Conservation (phyloP, 805 yeast genomes). For the Scheffersomyces coipomensis region DNA sequence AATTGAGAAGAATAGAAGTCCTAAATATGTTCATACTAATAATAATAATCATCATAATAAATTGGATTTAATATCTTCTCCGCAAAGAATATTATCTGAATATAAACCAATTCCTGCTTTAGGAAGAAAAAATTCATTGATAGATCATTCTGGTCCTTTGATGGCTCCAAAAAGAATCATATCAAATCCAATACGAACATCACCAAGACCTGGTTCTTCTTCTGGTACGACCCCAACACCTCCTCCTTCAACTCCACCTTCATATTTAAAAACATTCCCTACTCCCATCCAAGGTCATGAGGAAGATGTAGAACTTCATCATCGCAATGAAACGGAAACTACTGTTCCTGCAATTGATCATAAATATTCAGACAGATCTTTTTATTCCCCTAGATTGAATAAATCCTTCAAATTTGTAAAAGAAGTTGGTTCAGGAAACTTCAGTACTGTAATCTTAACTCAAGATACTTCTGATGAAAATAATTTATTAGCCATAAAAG, state of each 20-base stretch:
- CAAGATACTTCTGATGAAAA: slow-evolving; percentile 18
- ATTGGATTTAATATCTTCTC: background rate
- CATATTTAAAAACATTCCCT: background rate
- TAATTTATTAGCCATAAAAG: slow-evolving; percentile 66
- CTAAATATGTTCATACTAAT: background rate
- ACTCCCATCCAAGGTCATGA: background rate
- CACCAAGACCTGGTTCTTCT: slow-evolving; percentile 3
- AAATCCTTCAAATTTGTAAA: slow-evolving; percentile 11
- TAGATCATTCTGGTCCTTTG: slow-evolving; percentile 6
- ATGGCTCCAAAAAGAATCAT: slow-evolving; percentile 14
- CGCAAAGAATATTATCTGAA: slow-evolving; percentile 34
- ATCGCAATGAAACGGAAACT: no score
- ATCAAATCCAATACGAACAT: slow-evolving; percentile 20
- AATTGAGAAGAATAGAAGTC: background rate
- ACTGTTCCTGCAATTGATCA: no score
- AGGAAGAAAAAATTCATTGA: slow-evolving; percentile 16
- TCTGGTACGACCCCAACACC: slow-evolving; percentile 5
- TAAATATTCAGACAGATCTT: background rate
- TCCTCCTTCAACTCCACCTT: slow-evolving; percentile 2
- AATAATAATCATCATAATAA: background rate
- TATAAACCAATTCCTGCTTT: slow-evolving; percentile 23
- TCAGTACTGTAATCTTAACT: slow-evolving; percentile 62
- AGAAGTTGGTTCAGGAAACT: slow-evolving; percentile 64
- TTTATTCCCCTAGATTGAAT: slow-evolving; percentile 3
- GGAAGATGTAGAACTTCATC: slow-evolving; percentile 1